Evolutionary conservation across 208 protist species (phyloP), one percentile per base, ranked within the genome.

Genomic region (Wallacemonas rigidus): DNA sequence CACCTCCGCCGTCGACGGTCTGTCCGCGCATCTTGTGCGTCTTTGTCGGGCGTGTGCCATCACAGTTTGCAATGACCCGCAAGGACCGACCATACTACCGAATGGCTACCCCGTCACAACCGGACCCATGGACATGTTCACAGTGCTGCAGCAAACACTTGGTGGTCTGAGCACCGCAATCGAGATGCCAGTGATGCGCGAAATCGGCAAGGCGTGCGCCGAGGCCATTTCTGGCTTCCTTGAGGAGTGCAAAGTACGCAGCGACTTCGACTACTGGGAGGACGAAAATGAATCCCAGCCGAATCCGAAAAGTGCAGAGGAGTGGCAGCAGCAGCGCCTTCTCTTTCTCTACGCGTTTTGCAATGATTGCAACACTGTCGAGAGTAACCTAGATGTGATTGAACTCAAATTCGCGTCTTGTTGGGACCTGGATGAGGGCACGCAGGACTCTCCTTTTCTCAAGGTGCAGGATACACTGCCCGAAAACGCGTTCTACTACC

Each of bases 251-350:
- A 82, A 79, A 40, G 60, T 86, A 57, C 82, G 83, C 48, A 92
- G 76, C 69, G 92, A 96, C 70, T 94, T 89, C 60, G 86, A 96
- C 65, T 91, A 81, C 58, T 96, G 92, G 87, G 88, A 93, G 64
- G 89, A 93, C 43, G 79, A 87, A 43, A 89, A 91, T 67, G 75
- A 61, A 9, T 43, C 72, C 3, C 60, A 72, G n/a, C 47, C 67
- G 2, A 79, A 17, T 6, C 77, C 79, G 43, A 63, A 82, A 55
- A 54, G 57, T 2, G 15, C 65, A 2, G 81, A 90, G 44, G 89
- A 92, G 50, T 96, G 92, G 92, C 81, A 87, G 68, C 75, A 82
- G 67, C 82, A 76, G 35, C 92, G 92, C 57, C 78, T 94, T 65
- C 76, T 82, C 5, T 87, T 92, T 69, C 81, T 96, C 45, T 94